Evolutionary conservation across 2,329 filamentous ascomycete genomes (phyloP).

Genomic region (Penicillium olsonii): DNA sequence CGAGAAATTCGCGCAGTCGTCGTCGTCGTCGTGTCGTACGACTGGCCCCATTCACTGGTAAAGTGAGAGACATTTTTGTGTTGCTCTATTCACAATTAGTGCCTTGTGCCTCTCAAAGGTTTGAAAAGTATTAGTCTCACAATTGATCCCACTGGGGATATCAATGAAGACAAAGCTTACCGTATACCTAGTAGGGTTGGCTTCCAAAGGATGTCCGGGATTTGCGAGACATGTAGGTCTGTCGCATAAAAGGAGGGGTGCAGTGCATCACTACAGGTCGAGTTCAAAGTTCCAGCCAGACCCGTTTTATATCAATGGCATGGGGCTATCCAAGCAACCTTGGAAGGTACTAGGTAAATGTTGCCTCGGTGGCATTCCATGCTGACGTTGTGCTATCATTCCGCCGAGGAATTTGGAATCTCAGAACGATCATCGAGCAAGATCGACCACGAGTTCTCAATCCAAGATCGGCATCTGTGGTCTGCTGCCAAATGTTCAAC

Average conservation of each 20-base stretch:
- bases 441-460: not conserved
- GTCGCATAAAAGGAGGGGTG: too few species aligned
- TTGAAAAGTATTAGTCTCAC: too few species aligned
- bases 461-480: not conserved
- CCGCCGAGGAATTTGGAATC: not conserved
- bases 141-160: too few species aligned
- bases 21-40: slow-evolving; percentile 1
- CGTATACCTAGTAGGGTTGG: too few species aligned
- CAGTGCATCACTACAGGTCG: too few species aligned
- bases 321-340: not conserved
- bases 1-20: slow-evolving; percentile 6
- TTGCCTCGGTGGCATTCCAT: not conserved
- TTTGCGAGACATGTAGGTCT: too few species aligned
- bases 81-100: not conserved
- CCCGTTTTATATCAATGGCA: not conserved
- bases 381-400: not conserved
- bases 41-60: not conserved
- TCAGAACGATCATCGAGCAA: not conserved
- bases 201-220: too few species aligned
- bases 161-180: too few species aligned
- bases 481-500: too few species aligned
- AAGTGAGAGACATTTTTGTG: not conserved
- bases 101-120: too few species aligned
- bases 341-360: not conserved
- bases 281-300: not conserved